Percentiles rank a stretch among this genome's conserved stretches.
Evolutionary conservation across 768 basidiomycete genomes (phyloP).

Genomic region (Boletus edulis): DNA sequence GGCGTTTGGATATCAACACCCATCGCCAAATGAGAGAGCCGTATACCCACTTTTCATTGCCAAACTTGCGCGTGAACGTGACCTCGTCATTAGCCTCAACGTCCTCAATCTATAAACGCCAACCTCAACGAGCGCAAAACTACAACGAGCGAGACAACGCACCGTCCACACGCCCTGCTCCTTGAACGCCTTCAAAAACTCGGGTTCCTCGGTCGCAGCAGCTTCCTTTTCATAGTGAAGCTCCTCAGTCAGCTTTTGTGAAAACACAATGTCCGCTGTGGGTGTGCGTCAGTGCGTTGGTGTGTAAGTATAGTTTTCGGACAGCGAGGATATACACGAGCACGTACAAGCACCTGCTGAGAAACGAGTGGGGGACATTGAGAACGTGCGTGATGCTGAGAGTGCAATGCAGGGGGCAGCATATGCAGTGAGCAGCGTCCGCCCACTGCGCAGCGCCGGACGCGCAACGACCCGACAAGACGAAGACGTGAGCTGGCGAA

Average conservation of each 20-base stretch:
- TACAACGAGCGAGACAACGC: background rate
- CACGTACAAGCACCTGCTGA: constrained; percentile 45
- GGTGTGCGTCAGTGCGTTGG: background rate
- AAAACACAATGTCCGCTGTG: constrained; percentile 70
- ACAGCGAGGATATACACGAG: background rate
- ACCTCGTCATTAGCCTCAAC: constrained; percentile 77
- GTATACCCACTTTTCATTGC: constrained; percentile 79
- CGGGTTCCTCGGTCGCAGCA: constrained; percentile 48
- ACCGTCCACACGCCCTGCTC: constrained; percentile 78
- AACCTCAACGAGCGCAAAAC: background rate
- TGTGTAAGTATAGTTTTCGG: too few species aligned
- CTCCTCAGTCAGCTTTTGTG: constrained; percentile 77
- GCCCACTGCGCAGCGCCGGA: constrained; percentile 23
- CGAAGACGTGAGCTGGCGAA: constrained; percentile 52
- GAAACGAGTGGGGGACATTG: constrained; percentile 35
- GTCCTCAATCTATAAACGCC: constrained; percentile 61
- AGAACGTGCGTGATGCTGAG: constrained; percentile 39
- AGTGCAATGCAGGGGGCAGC: constrained; percentile 14
- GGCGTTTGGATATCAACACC: too few species aligned
- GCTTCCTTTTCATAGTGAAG: constrained; percentile 81
- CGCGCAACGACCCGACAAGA: constrained; percentile 38
- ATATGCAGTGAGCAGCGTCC: constrained; percentile 14
- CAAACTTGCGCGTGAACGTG: constrained; percentile 75
- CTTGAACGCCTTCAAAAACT: constrained; percentile 77
- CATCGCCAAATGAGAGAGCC: background rate